phyloP scores from a whole-genome alignment of 805 yeast genomes.

The Pichia kluyveri region DNA sequence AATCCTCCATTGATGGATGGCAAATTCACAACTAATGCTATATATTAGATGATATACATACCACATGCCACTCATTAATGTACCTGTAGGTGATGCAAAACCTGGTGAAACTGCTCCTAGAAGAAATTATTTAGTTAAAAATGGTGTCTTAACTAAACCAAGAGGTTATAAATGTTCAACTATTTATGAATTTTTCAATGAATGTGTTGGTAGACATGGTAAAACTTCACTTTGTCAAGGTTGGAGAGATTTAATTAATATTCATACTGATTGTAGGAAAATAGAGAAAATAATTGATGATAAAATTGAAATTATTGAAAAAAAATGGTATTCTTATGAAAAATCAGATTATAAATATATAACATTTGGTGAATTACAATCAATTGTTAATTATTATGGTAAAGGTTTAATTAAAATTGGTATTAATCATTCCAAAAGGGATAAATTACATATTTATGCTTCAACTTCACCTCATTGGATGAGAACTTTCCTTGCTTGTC shows the following conservation, averaged over 20 bases:
- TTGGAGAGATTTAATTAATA: constrained; percentile 66
- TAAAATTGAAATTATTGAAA: constrained; percentile 56
- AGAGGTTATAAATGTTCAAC: constrained; percentile 53
- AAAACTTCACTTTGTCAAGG: constrained; percentile 27
- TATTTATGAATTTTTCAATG: constrained; percentile 59
- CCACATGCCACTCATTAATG: too few species aligned
- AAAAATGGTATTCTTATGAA: constrained; percentile 85
- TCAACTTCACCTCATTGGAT: constrained; percentile 86
- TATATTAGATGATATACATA: too few species aligned
- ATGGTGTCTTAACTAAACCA: constrained; percentile 49
- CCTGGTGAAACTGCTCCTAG: constrained; percentile 77
- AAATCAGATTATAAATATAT: constrained; percentile 61
- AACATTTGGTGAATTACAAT: constrained; percentile 48
- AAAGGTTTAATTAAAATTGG: constrained; percentile 74
- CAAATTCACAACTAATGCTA: too few species aligned
- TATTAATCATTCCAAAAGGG: constrained; percentile 46
- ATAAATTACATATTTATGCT: constrained; percentile 77
- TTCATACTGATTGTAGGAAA: constrained; percentile 67
- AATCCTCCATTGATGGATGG: too few species aligned
- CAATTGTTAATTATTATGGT: constrained; percentile 46
- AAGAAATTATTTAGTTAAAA: constrained; percentile 45
- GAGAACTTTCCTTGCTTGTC: constrained; percentile 74
- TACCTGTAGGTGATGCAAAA: constrained; percentile 7
- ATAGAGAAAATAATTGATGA: constrained; percentile 76
- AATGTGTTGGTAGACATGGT: constrained; percentile 35